phyloP scores from a whole-genome alignment of 2,329 filamentous ascomycete species.

The Magnaporthales sp. region DNA sequence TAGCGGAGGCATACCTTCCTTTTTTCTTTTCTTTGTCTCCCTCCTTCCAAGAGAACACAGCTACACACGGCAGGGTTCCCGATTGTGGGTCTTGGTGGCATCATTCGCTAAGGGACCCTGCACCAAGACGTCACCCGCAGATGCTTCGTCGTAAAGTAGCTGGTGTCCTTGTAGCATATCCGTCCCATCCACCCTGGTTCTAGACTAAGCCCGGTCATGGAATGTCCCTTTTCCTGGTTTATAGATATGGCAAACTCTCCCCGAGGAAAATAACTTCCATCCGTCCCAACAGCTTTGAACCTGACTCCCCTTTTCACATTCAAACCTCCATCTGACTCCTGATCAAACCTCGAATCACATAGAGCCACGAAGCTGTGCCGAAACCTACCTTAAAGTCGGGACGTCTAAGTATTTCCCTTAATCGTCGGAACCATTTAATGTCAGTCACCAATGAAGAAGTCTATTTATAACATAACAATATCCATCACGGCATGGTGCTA shows the following conservation, averaged over 20 bases:
- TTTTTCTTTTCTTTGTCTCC: background rate
- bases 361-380: background rate
- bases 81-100: background rate
- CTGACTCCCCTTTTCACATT: background rate
- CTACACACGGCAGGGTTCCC: background rate
- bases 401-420: background rate
- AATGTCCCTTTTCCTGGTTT: background rate
- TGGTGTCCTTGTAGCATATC: background rate
- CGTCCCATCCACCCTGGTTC: background rate
- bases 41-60: background rate
- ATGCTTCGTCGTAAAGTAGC: background rate
- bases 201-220: background rate
- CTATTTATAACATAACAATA: background rate
- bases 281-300: background rate
- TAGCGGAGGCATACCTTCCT: background rate
- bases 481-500: background rate
- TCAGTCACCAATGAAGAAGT: background rate
- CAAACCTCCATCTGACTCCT: background rate
- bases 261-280: background rate
- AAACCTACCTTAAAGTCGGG: background rate
- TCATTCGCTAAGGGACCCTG: slow-evolving; percentile 1
- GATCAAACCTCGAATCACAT: background rate
- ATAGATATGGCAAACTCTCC: background rate
- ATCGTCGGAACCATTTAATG: background rate
- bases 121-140: background rate